These are phyloP conservation scores for Colletotrichum incanum DNA, from an alignment of 2,329 filamentous ascomycete genomes.

Conservation along the genomic window DNA sequence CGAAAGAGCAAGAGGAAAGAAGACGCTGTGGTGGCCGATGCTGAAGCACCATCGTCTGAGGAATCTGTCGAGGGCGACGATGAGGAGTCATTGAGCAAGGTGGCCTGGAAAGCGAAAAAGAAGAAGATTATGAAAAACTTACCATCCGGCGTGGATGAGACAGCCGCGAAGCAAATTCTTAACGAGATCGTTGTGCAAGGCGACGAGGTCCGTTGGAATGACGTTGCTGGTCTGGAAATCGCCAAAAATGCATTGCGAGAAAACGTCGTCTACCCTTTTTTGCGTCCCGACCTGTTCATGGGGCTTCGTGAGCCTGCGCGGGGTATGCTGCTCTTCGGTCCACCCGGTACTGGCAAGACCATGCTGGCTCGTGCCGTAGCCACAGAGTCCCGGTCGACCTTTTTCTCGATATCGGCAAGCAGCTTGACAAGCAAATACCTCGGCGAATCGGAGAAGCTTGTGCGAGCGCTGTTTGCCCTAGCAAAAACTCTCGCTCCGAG, in stretches of 20 bases:
- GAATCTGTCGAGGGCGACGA: slow-evolving; percentile 56
- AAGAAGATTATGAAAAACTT: slow-evolving; percentile 80
- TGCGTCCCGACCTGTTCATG: slow-evolving; percentile 96
- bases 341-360: slow-evolving; percentile 97
- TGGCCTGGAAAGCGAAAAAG: slow-evolving; percentile 74
- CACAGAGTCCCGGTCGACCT: slow-evolving; percentile 94
- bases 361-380: slow-evolving; percentile 97
- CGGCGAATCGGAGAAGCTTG: slow-evolving; percentile 96
- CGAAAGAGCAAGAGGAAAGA: slow-evolving; percentile 51
- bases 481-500: slow-evolving; percentile 91
- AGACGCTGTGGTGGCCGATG: slow-evolving; percentile 57
- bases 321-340: slow-evolving; percentile 96
- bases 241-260: slow-evolving; percentile 95
- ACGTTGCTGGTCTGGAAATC: slow-evolving; percentile 90
- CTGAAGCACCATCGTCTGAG: slow-evolving; percentile 64
- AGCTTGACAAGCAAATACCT: slow-evolving; percentile 96
- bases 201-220: slow-evolving; percentile 94
- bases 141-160: slow-evolving; percentile 85
- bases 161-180: slow-evolving; percentile 90
- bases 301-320: slow-evolving; percentile 93
- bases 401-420: slow-evolving; percentile 97
- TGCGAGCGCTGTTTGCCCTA: slow-evolving; percentile 91
- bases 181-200: slow-evolving; percentile 97
- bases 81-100: slow-evolving; percentile 58
- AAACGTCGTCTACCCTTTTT: slow-evolving; percentile 96